Conservation (phyloP, 495 filamentous ascomycete genomes). For the Penicillium pancosmium region DNA sequence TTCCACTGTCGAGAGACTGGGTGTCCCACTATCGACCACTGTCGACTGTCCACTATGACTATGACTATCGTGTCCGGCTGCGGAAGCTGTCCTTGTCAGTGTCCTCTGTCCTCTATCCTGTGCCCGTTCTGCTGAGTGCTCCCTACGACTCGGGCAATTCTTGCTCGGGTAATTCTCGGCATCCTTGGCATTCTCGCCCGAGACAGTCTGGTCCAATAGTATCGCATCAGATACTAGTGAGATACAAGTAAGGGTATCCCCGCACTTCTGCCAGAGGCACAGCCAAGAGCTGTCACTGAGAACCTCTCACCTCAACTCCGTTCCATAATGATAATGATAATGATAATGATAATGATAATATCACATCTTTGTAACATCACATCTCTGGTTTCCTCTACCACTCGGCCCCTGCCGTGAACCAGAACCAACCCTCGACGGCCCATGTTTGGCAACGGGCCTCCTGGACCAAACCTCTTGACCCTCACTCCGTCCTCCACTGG, state of each 20-base stretch:
- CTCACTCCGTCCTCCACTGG: slow-evolving; percentile 5
- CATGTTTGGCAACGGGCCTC: slow-evolving; percentile 14
- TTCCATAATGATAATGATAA: too few relatives aligned
- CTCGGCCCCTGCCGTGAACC: slow-evolving; percentile 2
- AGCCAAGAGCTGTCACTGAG: background rate
- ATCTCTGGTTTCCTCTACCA: too few relatives aligned
- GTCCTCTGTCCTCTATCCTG: background rate
- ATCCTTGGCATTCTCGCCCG: background rate
- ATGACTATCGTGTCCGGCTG: too few relatives aligned
- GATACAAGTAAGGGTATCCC: too few relatives aligned
- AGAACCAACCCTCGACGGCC: slow-evolving; percentile 8
- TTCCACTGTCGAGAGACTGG: background rate
- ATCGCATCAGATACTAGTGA: background rate
- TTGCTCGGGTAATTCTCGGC: slow-evolving; percentile 14
- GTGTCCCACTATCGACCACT: too few relatives aligned
- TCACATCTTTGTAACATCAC: too few relatives aligned
- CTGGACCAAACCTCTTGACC: slow-evolving; percentile 12
- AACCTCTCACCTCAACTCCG: too few relatives aligned
- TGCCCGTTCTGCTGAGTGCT: background rate
- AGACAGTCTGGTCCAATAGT: background rate
- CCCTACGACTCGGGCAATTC: background rate
- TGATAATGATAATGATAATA: too few relatives aligned
- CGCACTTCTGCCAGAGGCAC: background rate
- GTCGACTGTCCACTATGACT: too few relatives aligned
- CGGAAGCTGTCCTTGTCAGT: too few relatives aligned